A percentile compares a stretch with the other conserved stretches of the same genome.
These are phyloP conservation scores for Sambucus nigra DNA, from an alignment of 129 eudicot species.

Conservation along the genomic window DNA sequence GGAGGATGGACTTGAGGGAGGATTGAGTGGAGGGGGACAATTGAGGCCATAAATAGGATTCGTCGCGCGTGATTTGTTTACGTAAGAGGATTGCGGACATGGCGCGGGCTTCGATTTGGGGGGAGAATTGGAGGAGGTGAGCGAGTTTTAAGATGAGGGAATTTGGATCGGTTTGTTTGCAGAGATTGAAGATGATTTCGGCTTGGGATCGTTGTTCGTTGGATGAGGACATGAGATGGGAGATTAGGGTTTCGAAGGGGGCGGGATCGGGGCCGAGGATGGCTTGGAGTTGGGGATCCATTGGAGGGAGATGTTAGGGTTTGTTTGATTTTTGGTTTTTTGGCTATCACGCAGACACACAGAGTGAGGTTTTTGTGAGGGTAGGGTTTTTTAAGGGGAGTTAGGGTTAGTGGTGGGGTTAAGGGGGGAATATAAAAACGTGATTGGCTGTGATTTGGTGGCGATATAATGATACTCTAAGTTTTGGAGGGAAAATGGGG, in stretches of 20 bases:
- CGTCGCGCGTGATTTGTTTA: slow-evolving; percentile 76
- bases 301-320: slow-evolving; percentile 23
- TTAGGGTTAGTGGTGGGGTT: too few relatives aligned
- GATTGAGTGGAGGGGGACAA: slow-evolving; percentile 47
- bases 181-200: slow-evolving; percentile 62
- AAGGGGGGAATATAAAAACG: too few relatives aligned
- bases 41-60: slow-evolving; percentile 64
- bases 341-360: too few relatives aligned
- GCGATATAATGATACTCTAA: too few relatives aligned
- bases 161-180: slow-evolving; percentile 83
- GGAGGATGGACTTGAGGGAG: slow-evolving; percentile 45
- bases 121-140: slow-evolving; percentile 59
- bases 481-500: too few relatives aligned
- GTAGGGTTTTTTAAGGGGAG: too few relatives aligned
- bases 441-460: too few relatives aligned
- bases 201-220: slow-evolving; percentile 97
- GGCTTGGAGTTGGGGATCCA: slow-evolving; percentile 76
- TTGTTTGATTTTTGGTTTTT: slow-evolving; percentile 10
- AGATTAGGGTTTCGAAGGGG: slow-evolving; percentile 84
- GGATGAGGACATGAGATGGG: slow-evolving; percentile 79
- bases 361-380: too few relatives aligned
- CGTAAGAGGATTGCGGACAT: slow-evolving; percentile 85
- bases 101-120: slow-evolving; percentile 70
- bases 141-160: slow-evolving; percentile 62
- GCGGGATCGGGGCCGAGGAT: slow-evolving; percentile 87